Evolutionary conservation across 306 rosid genomes (phyloP).

Genomic region (Sicyos edulis): DNA sequence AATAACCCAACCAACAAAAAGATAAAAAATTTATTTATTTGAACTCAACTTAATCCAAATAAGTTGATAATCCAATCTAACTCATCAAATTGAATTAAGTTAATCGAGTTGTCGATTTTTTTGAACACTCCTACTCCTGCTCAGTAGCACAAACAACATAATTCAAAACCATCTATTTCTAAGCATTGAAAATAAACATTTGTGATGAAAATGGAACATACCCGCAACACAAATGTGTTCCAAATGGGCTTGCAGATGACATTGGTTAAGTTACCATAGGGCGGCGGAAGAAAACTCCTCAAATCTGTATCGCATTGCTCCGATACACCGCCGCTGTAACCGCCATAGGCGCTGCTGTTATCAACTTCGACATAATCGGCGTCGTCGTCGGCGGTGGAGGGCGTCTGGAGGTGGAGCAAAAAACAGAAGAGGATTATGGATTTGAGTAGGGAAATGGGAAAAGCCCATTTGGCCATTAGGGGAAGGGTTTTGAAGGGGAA

Average conservation of each 20-base stretch:
- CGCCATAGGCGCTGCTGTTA: background rate
- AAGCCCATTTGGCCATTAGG: slow-evolving; percentile 48
- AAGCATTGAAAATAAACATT: background rate
- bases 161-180: no score
- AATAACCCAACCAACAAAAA: no score
- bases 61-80: no score
- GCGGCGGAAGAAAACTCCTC: slow-evolving; percentile 75
- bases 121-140: no score
- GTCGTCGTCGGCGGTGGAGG: slow-evolving; percentile 31
- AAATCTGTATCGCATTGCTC: slow-evolving; percentile 49
- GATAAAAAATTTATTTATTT: no score
- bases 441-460: slow-evolving; percentile 29
- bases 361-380: slow-evolving; percentile 22
- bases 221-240: slow-evolving; percentile 81
- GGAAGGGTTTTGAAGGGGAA: slow-evolving; percentile 6
- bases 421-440: slow-evolving; percentile 30
- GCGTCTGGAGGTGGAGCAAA: slow-evolving; percentile 30
- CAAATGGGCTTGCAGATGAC: slow-evolving; percentile 71
- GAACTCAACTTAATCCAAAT: no score
- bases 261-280: slow-evolving; percentile 59
- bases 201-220: slow-evolving; percentile 29
- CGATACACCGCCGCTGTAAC: slow-evolving; percentile 17
- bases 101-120: no score
- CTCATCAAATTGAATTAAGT: no score
- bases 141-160: no score